A percentile compares a stretch with the other conserved stretches of the same genome.
phyloP scores from a whole-genome alignment of 139 green algal species.

The Ettlia oleoabundans region DNA sequence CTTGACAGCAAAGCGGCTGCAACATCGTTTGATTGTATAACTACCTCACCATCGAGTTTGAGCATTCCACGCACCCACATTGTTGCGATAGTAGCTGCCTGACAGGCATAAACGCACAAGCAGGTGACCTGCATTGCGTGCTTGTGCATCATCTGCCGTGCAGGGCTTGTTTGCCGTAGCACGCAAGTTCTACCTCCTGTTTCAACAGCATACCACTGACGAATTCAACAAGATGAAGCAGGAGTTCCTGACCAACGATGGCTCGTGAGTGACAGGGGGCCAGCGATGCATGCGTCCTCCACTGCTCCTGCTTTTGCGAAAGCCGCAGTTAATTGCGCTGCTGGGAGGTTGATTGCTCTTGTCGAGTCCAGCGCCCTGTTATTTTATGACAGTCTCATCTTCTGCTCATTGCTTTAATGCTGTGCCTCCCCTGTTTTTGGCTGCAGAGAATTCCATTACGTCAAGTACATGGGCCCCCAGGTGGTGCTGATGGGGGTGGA shows the following conservation, averaged over 20 bases:
- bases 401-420: neutral
- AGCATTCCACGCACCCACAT: too few species aligned
- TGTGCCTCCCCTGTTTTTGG: neutral
- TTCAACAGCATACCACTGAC: conserved; percentile 74
- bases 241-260: conserved; percentile 32
- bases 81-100: too few species aligned
- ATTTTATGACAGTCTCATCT: neutral
- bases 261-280: neutral
- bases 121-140: neutral
- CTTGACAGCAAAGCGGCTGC: too few species aligned
- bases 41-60: too few species aligned
- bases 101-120: too few species aligned
- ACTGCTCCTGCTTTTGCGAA: too few species aligned
- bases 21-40: too few species aligned
- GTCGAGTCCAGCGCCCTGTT: neutral
- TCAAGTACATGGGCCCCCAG: conserved; percentile 46
- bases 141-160: neutral
- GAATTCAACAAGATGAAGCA: conserved; percentile 18
- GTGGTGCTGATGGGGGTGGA: conserved; percentile 52
- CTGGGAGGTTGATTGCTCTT: neutral
- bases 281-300: neutral
- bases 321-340: too few species aligned
- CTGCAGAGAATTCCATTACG: conserved; percentile 36
- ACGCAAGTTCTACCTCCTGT: conserved; percentile 63
- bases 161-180: conserved; percentile 55